phyloP scores from a whole-genome alignment of 2,329 filamentous ascomycete species.

The Aspergillus viridinutans region DNA sequence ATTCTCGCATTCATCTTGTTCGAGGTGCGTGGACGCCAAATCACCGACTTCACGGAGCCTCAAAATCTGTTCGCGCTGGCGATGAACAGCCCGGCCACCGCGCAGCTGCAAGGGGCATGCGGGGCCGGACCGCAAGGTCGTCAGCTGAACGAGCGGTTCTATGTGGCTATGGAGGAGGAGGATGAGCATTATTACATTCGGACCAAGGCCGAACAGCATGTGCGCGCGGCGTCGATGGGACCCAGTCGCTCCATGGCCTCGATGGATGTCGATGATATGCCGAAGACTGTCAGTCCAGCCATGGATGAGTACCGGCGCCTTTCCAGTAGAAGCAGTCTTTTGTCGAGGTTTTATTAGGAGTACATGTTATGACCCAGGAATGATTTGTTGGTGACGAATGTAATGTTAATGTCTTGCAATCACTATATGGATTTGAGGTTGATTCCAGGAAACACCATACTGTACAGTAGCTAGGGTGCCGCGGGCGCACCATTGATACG shows the following conservation, averaged over 20 bases:
- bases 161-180: constrained; percentile 43
- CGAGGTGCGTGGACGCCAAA: constrained; percentile 52
- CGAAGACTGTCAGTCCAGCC: constrained; percentile 25
- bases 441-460: too few relatives aligned
- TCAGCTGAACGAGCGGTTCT: constrained; percentile 46
- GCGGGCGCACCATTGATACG: too few relatives aligned
- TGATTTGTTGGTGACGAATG: neutral
- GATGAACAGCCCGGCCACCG: constrained; percentile 58
- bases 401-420: neutral
- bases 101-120: constrained; percentile 52
- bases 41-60: constrained; percentile 76
- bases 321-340: constrained; percentile 22
- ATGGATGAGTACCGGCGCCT: constrained; percentile 32
- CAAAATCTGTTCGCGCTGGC: constrained; percentile 70
- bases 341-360: constrained; percentile 24
- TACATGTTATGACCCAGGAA: neutral
- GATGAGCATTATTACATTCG: constrained; percentile 52
- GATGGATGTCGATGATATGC: constrained; percentile 17
- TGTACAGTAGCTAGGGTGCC: too few relatives aligned
- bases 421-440: too few relatives aligned
- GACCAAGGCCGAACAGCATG: constrained; percentile 23
- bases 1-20: constrained; percentile 62
- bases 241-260: constrained; percentile 5
- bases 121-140: constrained; percentile 52
- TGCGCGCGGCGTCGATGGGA: neutral